Base-by-base conservation (phyloP, 768 basidiomycete genomes). In the Leucosporidium creatinivorum region DNA sequence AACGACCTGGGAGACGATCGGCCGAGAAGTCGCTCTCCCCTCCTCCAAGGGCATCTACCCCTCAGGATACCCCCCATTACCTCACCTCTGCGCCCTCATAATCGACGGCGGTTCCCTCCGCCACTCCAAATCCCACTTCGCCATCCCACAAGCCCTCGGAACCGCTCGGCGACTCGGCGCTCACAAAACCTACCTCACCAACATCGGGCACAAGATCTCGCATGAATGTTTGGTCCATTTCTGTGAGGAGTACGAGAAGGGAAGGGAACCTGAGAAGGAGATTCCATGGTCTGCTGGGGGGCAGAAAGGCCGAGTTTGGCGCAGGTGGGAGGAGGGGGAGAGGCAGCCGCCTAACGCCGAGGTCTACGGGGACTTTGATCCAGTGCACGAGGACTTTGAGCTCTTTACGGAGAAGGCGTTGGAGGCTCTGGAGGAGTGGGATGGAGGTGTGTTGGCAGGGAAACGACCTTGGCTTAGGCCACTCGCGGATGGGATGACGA, bases 391-490 rank as follows among this genome's bases (percentile, higher is more conserved):
- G 21, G 69, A 66, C 33, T 51, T 25, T 21, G 61, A 62, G 31
- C 33, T 69, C 18, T 63, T 55, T 7, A 28, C 18, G 9, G 61
- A 66, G 44, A 28, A 62, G 1, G 69, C 61, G 12, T 33, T 69
- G n/a, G 69, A 70, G 31, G 62, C 62, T 2, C 55, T 70, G 8
- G 69, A 66, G 39, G 54, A 64, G 12, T 69, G 69, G 69, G 62
- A 61, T 4, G 65, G 62, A 0, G 69, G 65, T 2, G 57, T 56
- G 19, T 3, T 33, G 31, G 51, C 50, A 12, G 60, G 49, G 3
- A 19, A 17, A 44, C 8, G 39, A 2, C 39, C 39, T 18, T 66
- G 69, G 69, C 55, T 58, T 6, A 30, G 69, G 36, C 69, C 69
- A 1, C 33, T 26, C 18, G 5, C 13, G 15, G 69, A 70, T 28